Evolutionary conservation across 768 basidiomycete genomes (phyloP).

Genomic region (Lactarius vividus): DNA sequence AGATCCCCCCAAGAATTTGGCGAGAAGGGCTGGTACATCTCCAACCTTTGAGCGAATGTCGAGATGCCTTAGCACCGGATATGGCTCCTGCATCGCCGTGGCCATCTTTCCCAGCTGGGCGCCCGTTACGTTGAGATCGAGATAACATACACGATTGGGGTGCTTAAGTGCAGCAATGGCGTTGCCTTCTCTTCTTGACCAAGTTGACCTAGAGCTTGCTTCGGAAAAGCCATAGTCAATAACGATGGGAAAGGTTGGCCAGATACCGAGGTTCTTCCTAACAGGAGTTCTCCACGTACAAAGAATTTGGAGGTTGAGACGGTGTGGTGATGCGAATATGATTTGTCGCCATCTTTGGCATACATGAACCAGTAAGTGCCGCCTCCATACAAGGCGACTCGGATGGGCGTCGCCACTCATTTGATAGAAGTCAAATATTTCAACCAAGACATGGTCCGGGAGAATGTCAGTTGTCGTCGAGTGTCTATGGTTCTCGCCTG

Average conservation of each 20-base stretch:
- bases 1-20: not conserved
- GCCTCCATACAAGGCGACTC: not conserved
- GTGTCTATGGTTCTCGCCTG: not conserved
- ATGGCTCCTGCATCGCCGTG: not conserved
- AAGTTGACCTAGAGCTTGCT: no score
- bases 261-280: not conserved
- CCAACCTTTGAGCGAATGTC: no score
- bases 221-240: not conserved
- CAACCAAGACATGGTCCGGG: not conserved
- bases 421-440: not conserved
- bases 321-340: not conserved
- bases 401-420: not conserved
- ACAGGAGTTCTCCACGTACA: not conserved
- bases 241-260: not conserved
- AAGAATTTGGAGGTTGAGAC: not conserved
- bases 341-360: not conserved
- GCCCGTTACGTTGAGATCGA: not conserved
- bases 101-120: not conserved
- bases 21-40: not conserved
- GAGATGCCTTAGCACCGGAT: not conserved
- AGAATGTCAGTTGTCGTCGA: not conserved
- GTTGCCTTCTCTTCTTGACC: not conserved
- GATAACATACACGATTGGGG: not conserved
- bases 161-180: not conserved
- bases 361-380: not conserved